Percentiles rank a stretch among this genome's conserved stretches.
These are phyloP conservation scores for Hypoxylon perforatum DNA, from an alignment of 495 filamentous ascomycete genomes.

Conservation along the genomic window DNA sequence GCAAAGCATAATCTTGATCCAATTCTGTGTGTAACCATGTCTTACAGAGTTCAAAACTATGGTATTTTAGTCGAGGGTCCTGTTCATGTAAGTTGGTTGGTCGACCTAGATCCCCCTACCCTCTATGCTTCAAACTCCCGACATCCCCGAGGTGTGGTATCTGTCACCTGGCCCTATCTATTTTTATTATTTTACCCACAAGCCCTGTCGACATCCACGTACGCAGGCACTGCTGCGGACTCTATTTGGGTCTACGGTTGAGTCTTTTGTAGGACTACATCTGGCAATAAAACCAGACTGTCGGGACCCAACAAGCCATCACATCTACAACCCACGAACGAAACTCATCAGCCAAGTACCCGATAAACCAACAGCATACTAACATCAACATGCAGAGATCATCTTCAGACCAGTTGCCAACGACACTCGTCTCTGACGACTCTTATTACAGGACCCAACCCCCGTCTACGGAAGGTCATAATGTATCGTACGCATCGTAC, in stretches of 20 bases:
- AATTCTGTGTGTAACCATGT: constrained; percentile 42
- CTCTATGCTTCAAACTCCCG: constrained; percentile 4
- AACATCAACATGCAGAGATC: constrained; percentile 35
- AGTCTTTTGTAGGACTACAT: constrained; percentile 13
- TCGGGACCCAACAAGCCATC: constrained; percentile 3
- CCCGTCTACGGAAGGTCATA: constrained; percentile 28
- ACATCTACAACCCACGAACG: constrained; percentile 1
- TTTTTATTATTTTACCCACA: constrained; percentile 19
- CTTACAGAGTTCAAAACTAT: constrained; percentile 36
- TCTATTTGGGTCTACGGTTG: constrained; percentile 6
- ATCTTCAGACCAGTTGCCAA: constrained; percentile 37
- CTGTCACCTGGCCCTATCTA: constrained; percentile 19
- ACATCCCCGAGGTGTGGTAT: constrained; percentile 20
- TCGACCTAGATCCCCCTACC: constrained; percentile 27
- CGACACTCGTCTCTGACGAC: constrained; percentile 38
- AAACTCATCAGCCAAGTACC: neutral
- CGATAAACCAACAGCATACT: constrained; percentile 16
- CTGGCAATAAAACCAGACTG: constrained; percentile 30
- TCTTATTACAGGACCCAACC: constrained; percentile 36
- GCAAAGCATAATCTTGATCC: constrained; percentile 27
- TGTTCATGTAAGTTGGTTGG: constrained; percentile 42
- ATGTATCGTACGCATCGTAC: constrained; percentile 35
- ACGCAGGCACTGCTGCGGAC: constrained; percentile 11
- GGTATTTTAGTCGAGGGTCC: constrained; percentile 30
- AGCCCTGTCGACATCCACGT: constrained; percentile 20